A percentile compares a stretch with the other conserved stretches of the same genome.
Evolutionary conservation across 2,329 filamentous ascomycete species (phyloP).

Genomic region (Fusarium brevicatenulatum): DNA sequence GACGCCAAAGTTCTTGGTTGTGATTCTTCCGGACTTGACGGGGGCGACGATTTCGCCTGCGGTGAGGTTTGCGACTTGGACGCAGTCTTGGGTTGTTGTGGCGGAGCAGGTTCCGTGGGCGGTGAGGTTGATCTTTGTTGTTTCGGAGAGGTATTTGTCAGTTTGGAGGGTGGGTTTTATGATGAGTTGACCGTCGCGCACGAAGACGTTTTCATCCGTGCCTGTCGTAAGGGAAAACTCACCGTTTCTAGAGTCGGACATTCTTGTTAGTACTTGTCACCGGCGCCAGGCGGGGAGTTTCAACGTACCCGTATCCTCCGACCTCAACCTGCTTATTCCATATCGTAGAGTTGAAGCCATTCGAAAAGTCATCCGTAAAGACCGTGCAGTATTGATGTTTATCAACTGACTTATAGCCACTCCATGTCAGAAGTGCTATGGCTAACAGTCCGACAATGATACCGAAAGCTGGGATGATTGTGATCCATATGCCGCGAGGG

Average conservation of each 20-base stretch:
- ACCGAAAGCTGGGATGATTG: neutral
- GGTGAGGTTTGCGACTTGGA: neutral
- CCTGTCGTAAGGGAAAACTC: neutral
- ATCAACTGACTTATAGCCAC: neutral
- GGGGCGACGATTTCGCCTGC: neutral
- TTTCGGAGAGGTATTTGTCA: neutral
- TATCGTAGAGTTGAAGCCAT: neutral
- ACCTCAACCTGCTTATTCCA: neutral
- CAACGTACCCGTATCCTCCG: neutral
- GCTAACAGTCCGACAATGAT: neutral
- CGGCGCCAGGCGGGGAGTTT: accelerated
- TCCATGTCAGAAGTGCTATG: neutral
- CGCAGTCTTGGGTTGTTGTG: neutral
- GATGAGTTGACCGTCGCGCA: neutral
- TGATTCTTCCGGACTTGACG: neutral
- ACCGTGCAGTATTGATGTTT: neutral
- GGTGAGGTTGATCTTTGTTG: neutral
- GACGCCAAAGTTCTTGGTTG: neutral
- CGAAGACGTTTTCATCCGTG: neutral
- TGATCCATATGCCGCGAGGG: neutral
- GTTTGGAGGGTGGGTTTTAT: neutral
- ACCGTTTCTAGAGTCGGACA: neutral
- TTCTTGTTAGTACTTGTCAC: neutral
- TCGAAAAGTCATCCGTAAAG: neutral
- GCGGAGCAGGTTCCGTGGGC: neutral